Evolutionary conservation across 352 stramenopile genomes (phyloP).

Genomic region (Phytophthora foliorum): DNA sequence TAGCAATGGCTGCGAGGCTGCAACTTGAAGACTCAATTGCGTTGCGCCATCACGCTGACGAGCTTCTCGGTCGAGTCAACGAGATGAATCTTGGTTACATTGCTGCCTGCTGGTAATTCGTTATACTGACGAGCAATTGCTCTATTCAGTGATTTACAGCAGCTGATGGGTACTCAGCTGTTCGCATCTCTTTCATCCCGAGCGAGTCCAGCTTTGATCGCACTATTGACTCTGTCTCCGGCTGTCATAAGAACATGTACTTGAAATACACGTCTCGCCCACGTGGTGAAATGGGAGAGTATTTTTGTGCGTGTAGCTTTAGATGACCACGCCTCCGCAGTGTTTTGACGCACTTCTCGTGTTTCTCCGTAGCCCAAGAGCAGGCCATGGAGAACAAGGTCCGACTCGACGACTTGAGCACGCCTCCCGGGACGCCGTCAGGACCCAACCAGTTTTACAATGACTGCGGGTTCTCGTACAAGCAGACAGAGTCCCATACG

Average conservation of each 20-base stretch:
- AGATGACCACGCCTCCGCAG: conserved; percentile 5
- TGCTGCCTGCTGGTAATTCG: background rate
- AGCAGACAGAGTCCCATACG: conserved; percentile 30
- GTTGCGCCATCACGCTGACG: conserved; percentile 24
- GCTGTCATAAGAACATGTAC: conserved; percentile 35
- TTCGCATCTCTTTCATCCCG: conserved; percentile 21
- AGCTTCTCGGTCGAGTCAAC: conserved; percentile 5
- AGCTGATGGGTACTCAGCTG: conserved; percentile 23
- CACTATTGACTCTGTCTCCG: conserved; percentile 15
- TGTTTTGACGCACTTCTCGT: conserved; percentile 16
- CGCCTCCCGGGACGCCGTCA: conserved; percentile 33
- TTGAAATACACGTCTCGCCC: conserved; percentile 22
- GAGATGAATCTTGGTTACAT: background rate
- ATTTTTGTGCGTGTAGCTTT: conserved; percentile 1
- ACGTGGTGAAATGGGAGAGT: conserved; percentile 21
- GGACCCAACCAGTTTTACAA: conserved; percentile 20
- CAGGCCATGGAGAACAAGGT: conserved; percentile 20
- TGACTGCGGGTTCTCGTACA: conserved; percentile 24
- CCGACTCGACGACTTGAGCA: conserved; percentile 35
- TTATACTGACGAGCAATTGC: conserved; percentile 1
- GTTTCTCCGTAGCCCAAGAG: conserved; percentile 4
- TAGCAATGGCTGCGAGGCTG: conserved; percentile 8
- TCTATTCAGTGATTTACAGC: background rate
- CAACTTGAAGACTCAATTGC: conserved; percentile 36
- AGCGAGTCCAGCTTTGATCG: background rate